Evolutionary conservation across 495 filamentous ascomycete species (phyloP), one percentile per base, ranked within the genome.

Genomic region (Xylaria cubensis): DNA sequence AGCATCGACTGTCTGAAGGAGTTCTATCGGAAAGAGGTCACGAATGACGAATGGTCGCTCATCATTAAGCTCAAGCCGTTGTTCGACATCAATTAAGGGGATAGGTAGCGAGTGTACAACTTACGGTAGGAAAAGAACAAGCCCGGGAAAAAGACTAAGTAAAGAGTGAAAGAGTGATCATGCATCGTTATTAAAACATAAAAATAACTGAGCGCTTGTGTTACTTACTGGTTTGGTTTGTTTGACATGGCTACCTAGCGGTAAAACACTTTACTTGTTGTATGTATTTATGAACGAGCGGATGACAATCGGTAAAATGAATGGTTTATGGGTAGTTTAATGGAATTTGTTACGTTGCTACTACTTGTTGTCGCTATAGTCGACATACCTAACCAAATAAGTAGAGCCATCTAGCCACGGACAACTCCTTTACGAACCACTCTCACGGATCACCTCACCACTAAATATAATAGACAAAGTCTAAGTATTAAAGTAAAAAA

Each of bases 1-100:
- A 94, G 91, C 78, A 98, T 99, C 82, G 94, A 99, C 82, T 93
- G 90, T 36, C 88, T 99, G 65, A 99, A 99, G 87, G 93, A 97
- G 77, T 97, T 95, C 83, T 99, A 97, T 84, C 86, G 94, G 55
- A 82, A 90, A 64, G 96, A 98, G 48, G 95, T 99, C 15, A 88
- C 89, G 29, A 97, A 92, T 81, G 96, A 99, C 48, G 96, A 99
- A 82, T 98, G 97, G 96, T 85, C 84, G 76, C 91, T 99, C 73
- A 87, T 91, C 69, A 94, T 95, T 82, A 96, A 97, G 86, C 87
- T 98, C 79, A 98, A 98, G 89, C 88, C 92, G 48, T 74, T 96
- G 76, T 99, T 98, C 81, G 97, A 98, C 84, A 93, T 99, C 80
- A 88, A 87, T 77, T 95, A 83, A 24, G 26, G 26, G 24, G 53